Evolutionary conservation across 345 rosid genomes (phyloP), one percentile per base, ranked within the genome.

Genomic region (Punica granatum): DNA sequence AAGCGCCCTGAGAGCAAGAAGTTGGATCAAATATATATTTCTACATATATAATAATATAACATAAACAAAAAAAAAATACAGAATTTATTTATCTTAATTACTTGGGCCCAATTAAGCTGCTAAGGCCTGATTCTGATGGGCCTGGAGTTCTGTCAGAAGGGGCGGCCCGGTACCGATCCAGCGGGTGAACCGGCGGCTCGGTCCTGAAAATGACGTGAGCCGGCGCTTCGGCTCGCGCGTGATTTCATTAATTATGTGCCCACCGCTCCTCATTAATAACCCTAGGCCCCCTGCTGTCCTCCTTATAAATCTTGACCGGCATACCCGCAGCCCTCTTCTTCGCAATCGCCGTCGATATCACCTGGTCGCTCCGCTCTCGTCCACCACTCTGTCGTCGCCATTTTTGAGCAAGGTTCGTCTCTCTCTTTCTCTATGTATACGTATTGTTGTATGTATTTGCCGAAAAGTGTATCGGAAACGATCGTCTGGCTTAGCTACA

Each of bases 231-330:
- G 42, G 42, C 42, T 6, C 12, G 58, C 58, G 58, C 58, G 30
- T n/a, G 58, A 51, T n/a, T 23, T 51, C 30, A 5, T 48, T 48
- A 48, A 48, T 48, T 25, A 48, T 25, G 54, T 48, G 54, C 54
- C 8, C 9, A 19, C 8, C 25, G n/a, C 54, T 21, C 54, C 21
- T 48, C 54, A 48, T 28, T 51, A 51, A 30, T 51, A 56, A 56
- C 61, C 61, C 61, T 56, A 56, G 61, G 11, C 61, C 61, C 61
- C 2, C 33, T 1, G 34, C 12, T 0, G 26, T 33, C 34, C 13
- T 28, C 61, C 49, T 56, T 56, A 56, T 56, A 56, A 56, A 56
- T 26, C 13, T 28, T 30, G 61, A 56, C 61, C 60, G 30, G 60
- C 60, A 23, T 23, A 4, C 1, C 60, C 9, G 0, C n/a, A 23